Evolutionary conservation across 2,329 filamentous ascomycete species (phyloP), one percentile per base, ranked within the genome.

Genomic region (Lithohypha guttulata): DNA sequence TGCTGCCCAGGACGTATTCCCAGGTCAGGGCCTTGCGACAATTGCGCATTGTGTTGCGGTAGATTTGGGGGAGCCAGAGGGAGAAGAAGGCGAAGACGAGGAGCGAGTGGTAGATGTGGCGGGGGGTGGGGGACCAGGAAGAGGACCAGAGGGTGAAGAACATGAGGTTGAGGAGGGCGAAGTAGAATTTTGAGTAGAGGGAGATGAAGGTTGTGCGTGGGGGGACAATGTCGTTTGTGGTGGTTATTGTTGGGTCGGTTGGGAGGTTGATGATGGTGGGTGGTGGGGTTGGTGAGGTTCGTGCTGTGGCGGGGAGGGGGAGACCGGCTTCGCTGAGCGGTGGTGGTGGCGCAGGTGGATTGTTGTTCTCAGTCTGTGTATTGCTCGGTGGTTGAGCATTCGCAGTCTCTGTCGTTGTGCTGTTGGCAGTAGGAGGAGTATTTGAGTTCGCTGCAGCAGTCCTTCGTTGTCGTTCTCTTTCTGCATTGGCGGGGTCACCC

Each of bases 51-150:
- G 82, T 70, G 58, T 98, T 98, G 46, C 91, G 83, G 55, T 82
- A 75, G 50, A 96, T 93, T 58, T 98, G 91, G 0, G 91, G 89
- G 1, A 79, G 57, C 89, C 89, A 96, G 55, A 95, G 79, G 14
- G 87, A 94, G 30, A 95, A 73, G 56, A 95, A 95, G 38, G 73
- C 49, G 51, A 89, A 76, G 2, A 75, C 70, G 15, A 93, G 63
- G 2, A 69, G 47, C 55, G 87, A 69, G 45, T 69, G 68, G 57
- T 77, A 80, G 28, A 68, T 55, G 2, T 65, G 64, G 17, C 70
- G 68, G 2, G 71, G 54, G 1, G 62, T 60, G 3, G 63, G 58
- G 1, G 75, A 73, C 60, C 74, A 74, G 1, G 73, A 66, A 20
- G 69, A 65, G 15, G 73, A 71, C 57, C 75, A 74, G 4, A 77